Conservation (phyloP, 805 yeast genomes). For the Saturnispora besseyi region DNA sequence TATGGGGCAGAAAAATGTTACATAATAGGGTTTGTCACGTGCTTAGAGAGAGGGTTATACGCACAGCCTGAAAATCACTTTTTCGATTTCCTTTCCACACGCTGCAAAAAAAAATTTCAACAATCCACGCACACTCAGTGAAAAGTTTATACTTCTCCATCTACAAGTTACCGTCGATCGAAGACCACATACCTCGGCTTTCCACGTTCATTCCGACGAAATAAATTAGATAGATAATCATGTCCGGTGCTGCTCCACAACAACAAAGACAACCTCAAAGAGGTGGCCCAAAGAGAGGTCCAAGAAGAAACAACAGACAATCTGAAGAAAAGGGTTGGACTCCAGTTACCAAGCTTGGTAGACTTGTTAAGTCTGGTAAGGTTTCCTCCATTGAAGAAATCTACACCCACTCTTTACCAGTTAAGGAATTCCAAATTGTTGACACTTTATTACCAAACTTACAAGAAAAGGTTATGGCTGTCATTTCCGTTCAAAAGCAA, state of each 20-base stretch:
- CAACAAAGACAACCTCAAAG: slow-evolving; percentile 27
- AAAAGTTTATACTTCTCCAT: neutral
- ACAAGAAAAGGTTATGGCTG: slow-evolving; percentile 99
- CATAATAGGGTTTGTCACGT: neutral
- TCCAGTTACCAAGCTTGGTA: slow-evolving; percentile 99
- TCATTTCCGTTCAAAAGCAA: slow-evolving; percentile 99
- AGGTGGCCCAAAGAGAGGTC: slow-evolving; percentile 55
- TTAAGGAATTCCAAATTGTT: slow-evolving; percentile 98
- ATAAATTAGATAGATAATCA: slow-evolving; percentile 16
- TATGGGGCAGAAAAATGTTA: neutral
- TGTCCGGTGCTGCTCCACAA: slow-evolving; percentile 34
- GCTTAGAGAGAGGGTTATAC: neutral
- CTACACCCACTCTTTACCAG: slow-evolving; percentile 98
- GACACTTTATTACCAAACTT: slow-evolving; percentile 93
- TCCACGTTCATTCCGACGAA: slow-evolving; percentile 60
- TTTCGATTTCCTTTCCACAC: neutral
- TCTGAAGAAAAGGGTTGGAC: slow-evolving; percentile 98
- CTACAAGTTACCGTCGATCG: slow-evolving; percentile 38
- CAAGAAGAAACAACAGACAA: slow-evolving; percentile 60
- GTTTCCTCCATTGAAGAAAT: slow-evolving; percentile 93
- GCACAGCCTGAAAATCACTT: too few species aligned
- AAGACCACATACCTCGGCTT: slow-evolving; percentile 63
- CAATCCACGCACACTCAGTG: neutral
- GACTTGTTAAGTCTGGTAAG: slow-evolving; percentile 99
- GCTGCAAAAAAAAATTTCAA: neutral